Evolutionary conservation across 768 basidiomycete species (phyloP).

Genomic region (Suillus luteus): DNA sequence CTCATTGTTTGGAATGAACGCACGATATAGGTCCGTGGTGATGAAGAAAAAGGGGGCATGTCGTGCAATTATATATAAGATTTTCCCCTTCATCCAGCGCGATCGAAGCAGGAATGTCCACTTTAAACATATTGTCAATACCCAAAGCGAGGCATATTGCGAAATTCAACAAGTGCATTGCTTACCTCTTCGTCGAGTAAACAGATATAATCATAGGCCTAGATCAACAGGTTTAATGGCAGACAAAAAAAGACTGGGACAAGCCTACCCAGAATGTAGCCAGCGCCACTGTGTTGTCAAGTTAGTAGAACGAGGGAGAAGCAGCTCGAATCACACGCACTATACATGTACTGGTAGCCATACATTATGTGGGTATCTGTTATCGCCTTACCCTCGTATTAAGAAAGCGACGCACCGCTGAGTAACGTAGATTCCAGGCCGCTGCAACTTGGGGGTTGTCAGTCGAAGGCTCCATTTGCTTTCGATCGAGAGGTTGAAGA

Average conservation of each 20-base stretch:
- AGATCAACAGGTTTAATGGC: not conserved
- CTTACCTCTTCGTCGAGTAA: not conserved
- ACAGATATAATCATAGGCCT: constrained; percentile 2
- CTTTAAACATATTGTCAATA: not conserved
- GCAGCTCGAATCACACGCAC: no score
- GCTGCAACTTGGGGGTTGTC: no score
- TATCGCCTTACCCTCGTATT: no score
- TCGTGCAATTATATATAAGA: not conserved
- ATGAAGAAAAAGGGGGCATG: not conserved
- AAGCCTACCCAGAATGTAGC: constrained; percentile 1
- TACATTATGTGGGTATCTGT: no score
- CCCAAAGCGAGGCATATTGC: not conserved
- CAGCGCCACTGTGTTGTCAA: not conserved
- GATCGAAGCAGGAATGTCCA: not conserved
- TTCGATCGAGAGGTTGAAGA: no score
- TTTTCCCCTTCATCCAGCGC: not conserved
- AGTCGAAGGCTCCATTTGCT: no score
- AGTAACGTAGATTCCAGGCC: no score
- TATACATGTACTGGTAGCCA: no score
- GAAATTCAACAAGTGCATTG: not conserved
- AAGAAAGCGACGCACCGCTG: no score
- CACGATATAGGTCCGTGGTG: not conserved
- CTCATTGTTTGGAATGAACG: not conserved
- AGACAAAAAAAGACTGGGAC: not conserved
- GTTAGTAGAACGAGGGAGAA: not conserved